Evolutionary conservation across 2,329 filamentous ascomycete genomes (phyloP), one percentile per base, ranked within the genome.

Genomic region (Plenodomus tracheiphilus): DNA sequence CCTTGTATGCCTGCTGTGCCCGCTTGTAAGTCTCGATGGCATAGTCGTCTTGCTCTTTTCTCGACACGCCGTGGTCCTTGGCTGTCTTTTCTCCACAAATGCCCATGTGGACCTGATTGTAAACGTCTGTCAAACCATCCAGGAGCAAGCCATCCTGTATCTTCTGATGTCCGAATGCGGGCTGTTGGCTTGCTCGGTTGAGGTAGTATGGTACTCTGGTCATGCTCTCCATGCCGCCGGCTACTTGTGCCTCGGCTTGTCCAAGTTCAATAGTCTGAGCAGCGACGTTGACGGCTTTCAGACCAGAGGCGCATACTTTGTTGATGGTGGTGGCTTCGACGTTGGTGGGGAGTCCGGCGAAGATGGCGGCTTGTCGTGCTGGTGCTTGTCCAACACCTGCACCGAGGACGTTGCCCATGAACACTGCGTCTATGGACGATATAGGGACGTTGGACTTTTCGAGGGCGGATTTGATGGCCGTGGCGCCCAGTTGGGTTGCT

Each of bases 171-270:
- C 94, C 94, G 66, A 97, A 97, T 0, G 91, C 79, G 1, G 92
- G 89, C 61, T 94, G 80, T 54, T 88, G 84, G 65, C 85, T 90
- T n/a, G 91, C 85, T 25, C 94, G 85, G 7, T 88, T 85, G 22
- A 95, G 77, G 70, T 97, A 97, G 75, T 95, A 95, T 2, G 94
- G 94, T 4, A 96, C 91, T 34, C 88, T 83, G 5, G 89, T 90
- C 94, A 99, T 99, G 75, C 90, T 97, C 78, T 99, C 94, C 89
- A 99, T 97, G 45, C 94, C 94, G 54, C 94, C 94, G 1, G 94
- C 94, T 7, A 97, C 81, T 71, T 96, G 89, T 0, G 89, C 92
- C 65, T 96, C 89, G 15, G 91, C 84, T 9, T 96, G 81, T 4
- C 94, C 93, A 10, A 99, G 83, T 74, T 97, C 90, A 62, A 97